A percentile compares a stretch with the other conserved stretches of the same genome.
Conservation (phyloP, 148 eudicot species). For the Chenopodium berlandieri region DNA sequence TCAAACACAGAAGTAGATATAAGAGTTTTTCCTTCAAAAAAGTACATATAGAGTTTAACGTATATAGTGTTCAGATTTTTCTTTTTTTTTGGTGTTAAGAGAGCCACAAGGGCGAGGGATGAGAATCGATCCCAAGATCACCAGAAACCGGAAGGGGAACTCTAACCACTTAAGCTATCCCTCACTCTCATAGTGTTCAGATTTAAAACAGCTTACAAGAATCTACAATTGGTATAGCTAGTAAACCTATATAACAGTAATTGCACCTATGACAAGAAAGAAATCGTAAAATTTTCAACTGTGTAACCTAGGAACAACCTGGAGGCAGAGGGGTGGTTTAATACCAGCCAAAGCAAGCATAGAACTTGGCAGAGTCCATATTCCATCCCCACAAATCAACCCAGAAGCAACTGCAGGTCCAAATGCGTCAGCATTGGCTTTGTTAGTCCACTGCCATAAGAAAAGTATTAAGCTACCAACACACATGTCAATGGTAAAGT, state of each 20-base stretch:
- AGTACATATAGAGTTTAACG: neutral
- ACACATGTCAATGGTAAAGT: slow-evolving; percentile 73
- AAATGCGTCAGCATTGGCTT: slow-evolving; percentile 53
- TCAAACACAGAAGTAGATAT: neutral
- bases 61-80: too few species aligned
- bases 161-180: too few species aligned
- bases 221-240: slow-evolving; percentile 7
- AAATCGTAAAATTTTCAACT: neutral
- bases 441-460: slow-evolving; percentile 46
- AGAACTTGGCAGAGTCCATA: slow-evolving; percentile 71
- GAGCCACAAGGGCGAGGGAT: too few species aligned
- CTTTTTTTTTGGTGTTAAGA: too few species aligned
- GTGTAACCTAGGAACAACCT: slow-evolving; percentile 33
- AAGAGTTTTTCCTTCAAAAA: neutral
- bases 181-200: neutral
- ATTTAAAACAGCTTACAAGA: neutral
- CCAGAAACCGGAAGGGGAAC: too few species aligned
- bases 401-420: slow-evolving; percentile 76
- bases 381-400: slow-evolving; percentile 77
- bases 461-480: slow-evolving; percentile 62
- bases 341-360: slow-evolving; percentile 56
- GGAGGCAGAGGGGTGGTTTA: slow-evolving; percentile 69
- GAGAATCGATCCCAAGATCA: too few species aligned
- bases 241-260: neutral
- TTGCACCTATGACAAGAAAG: neutral